phyloP scores from a whole-genome alignment of 768 basidiomycete species.

The Bullera alba region DNA sequence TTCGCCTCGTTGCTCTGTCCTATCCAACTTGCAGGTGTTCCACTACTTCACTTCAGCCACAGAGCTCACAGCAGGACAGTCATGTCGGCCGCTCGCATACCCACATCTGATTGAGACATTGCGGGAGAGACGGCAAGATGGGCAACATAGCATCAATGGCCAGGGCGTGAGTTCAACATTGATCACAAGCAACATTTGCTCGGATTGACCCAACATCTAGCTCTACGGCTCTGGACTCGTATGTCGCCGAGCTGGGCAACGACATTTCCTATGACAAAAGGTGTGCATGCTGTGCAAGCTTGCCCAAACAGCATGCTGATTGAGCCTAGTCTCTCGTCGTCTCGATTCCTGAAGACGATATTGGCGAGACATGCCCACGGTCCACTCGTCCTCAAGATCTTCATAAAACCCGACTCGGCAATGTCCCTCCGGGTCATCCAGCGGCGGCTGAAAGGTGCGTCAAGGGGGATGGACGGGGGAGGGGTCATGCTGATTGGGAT shows the following conservation, averaged over 20 bases:
- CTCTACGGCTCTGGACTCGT: conserved; percentile 69
- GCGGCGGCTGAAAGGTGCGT: conserved; percentile 63
- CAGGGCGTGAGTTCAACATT: neutral
- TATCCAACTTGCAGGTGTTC: too few species aligned
- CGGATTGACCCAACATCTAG: conserved; percentile 9
- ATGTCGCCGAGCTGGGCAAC: conserved; percentile 75
- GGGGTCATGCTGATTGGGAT: neutral
- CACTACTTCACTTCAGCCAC: too few species aligned
- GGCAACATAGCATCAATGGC: conserved; percentile 2
- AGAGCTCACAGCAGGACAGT: too few species aligned
- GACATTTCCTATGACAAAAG: conserved; percentile 89
- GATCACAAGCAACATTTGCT: neutral
- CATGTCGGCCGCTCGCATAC: too few species aligned
- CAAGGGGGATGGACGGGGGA: neutral
- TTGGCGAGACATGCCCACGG: conserved; percentile 78
- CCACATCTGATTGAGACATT: too few species aligned
- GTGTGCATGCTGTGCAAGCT: conserved; percentile 48
- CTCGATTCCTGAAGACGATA: conserved; percentile 76
- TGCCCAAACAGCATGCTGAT: neutral
- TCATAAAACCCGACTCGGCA: conserved; percentile 86
- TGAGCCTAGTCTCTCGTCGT: conserved; percentile 56
- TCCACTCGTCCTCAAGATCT: conserved; percentile 83
- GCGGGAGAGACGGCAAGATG: too few species aligned
- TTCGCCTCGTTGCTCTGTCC: too few species aligned
- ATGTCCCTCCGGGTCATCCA: conserved; percentile 68